These are phyloP conservation scores for Microdochium nivale DNA, from an alignment of 2,329 filamentous ascomycete species.

Conservation along the genomic window DNA sequence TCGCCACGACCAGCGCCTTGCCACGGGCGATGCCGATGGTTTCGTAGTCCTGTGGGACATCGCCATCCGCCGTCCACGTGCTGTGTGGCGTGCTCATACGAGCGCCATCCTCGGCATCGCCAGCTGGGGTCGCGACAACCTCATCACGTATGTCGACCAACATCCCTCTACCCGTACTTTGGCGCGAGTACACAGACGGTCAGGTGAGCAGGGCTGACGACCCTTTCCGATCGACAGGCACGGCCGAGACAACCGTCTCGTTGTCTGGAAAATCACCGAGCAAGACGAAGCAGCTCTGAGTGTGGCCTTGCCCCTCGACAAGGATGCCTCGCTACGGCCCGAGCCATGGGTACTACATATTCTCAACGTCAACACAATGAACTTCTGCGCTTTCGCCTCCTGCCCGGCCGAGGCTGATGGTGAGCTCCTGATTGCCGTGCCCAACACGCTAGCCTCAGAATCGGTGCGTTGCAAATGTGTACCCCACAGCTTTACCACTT, in stretches of 20 bases:
- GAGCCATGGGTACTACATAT: conserved; percentile 82
- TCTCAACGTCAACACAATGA: conserved; percentile 83
- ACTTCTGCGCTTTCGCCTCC: conserved; percentile 80
- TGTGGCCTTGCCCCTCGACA: conserved; percentile 63
- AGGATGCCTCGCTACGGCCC: conserved; percentile 34
- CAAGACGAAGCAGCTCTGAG: conserved; percentile 57
- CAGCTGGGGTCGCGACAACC: conserved; percentile 60
- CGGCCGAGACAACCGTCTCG: conserved; percentile 78
- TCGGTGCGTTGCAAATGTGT: conserved; percentile 36
- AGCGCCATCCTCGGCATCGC: conserved; percentile 67
- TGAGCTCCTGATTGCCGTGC: conserved; percentile 64
- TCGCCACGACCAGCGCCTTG: conserved; percentile 63
- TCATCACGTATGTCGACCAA: conserved; percentile 68
- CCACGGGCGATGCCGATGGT: conserved; percentile 84
- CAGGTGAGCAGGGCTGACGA: background rate
- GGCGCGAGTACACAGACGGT: too few relatives aligned
- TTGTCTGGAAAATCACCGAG: conserved; percentile 68
- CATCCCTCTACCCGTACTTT: too few relatives aligned
- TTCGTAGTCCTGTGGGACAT: conserved; percentile 84
- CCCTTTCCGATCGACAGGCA: conserved; percentile 46
- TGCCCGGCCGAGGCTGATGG: conserved; percentile 31
- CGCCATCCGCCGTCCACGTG: conserved; percentile 68
- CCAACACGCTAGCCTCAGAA: conserved; percentile 67
- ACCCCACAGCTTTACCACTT: background rate
- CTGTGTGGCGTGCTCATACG: conserved; percentile 80